Base-by-base conservation (phyloP, 805 yeast species). In the Limtongia smithiae region DNA sequence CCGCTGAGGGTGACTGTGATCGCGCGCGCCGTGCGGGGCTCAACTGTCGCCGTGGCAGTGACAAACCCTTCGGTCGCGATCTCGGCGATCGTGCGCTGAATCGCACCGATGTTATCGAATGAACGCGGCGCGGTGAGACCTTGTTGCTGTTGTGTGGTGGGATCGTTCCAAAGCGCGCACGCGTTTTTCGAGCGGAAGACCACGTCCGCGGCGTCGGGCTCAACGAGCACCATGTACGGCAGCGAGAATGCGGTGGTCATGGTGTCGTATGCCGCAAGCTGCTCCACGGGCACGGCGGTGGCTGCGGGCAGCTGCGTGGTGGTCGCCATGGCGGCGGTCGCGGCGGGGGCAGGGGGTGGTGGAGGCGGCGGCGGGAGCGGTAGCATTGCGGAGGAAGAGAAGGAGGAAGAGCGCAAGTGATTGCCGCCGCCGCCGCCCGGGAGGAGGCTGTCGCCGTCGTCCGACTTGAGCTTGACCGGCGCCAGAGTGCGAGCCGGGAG, bases 151-250 rank as follows among this genome's bases (percentile, higher is more conserved):
- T 4, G 28, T 30, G 14, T 25, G 14, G 27, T 17, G 12, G 61
- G 60, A 25, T 56, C 46, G 20, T 55, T 58, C 62, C 62, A 58
- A 24, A 25, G 32, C 14, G 6, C 30, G 43, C 25, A 50, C 11
- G 52, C 60, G 31, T 58, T 40, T 2, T 30, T 24, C 9, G 55
- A 43, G 28, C 34, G n/a, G 31, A 40, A 58, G 21, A 58, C 33
- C 18, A 39, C 27, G 9, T 50, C 45, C 14, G 32, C 33, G 18
- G 48, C 32, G 14, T 49, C 54, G 14, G 62, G 62, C 48, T 52
- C 60, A 3, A 41, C 17, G 18, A 55, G 43, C n/a, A 39, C 17
- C 30, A 43, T 35, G 31, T 58, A 58, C 15, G 62, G 62, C 33
- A 58, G 28, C 14, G 57, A 32, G 31, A 58, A 43, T 17, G 62